Conservation (phyloP, 2,329 filamentous ascomycete species). For the Sclerotinia subarctica region DNA sequence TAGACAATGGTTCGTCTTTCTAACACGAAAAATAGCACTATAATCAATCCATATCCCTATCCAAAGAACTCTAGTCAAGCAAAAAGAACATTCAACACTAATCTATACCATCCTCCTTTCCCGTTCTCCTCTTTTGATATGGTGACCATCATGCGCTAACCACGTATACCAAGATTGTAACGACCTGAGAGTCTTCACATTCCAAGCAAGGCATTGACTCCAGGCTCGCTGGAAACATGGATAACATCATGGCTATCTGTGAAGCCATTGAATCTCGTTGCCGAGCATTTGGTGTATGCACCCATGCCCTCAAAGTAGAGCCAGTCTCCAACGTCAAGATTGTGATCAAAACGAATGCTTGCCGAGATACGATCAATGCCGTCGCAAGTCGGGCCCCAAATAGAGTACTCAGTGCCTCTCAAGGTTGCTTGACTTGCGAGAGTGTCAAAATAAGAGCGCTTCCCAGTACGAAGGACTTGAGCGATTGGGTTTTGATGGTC, state of each 20-base stretch:
- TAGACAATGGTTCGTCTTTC: neutral
- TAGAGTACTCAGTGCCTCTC: slow-evolving; percentile 75
- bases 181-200: slow-evolving; percentile 25
- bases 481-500: slow-evolving; percentile 92
- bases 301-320: slow-evolving; percentile 99
- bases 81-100: neutral
- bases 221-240: slow-evolving; percentile 92
- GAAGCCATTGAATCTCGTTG: slow-evolving; percentile 97
- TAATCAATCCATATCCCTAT: neutral
- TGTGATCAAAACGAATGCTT: slow-evolving; percentile 71
- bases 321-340: slow-evolving; percentile 93
- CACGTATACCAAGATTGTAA: neutral
- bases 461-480: slow-evolving; percentile 67
- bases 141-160: too few species aligned
- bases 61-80: slow-evolving; percentile 4
- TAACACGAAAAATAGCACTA: neutral
- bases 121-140: neutral
- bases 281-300: slow-evolving; percentile 96
- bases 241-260: slow-evolving; percentile 87
- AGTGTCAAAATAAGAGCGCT: slow-evolving; percentile 57
- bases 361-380: slow-evolving; percentile 93
- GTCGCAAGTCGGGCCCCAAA: slow-evolving; percentile 98
- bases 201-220: slow-evolving; percentile 68
- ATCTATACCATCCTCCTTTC: neutral
- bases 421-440: slow-evolving; percentile 47